Conservation (phyloP, 371 early-diverging fungal species). For the Mucor plumbeus region DNA sequence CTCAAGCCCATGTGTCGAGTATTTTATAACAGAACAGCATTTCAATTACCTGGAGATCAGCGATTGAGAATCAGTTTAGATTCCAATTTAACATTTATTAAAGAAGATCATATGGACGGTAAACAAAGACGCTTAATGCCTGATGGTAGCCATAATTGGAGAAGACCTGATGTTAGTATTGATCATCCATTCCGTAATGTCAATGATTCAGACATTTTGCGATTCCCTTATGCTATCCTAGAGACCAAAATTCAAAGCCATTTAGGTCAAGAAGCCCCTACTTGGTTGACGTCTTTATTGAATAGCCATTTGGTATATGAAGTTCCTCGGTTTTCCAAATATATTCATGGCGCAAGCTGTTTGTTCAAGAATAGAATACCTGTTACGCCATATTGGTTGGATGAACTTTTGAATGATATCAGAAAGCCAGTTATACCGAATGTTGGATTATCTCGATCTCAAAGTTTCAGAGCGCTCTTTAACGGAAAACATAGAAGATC, state of each 20-base stretch:
- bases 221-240: constrained; percentile 97
- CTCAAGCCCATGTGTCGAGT: constrained; percentile 91
- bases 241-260: constrained; percentile 97
- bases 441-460: constrained; percentile 54
- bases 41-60: constrained; percentile 98
- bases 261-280: constrained; percentile 87
- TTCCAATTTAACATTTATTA: constrained; percentile 96
- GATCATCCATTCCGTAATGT: constrained; percentile 91
- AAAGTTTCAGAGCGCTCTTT: constrained; percentile 51
- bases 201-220: constrained; percentile 76
- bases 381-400: constrained; percentile 95
- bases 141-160: constrained; percentile 83
- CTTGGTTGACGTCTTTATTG: constrained; percentile 92
- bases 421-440: constrained; percentile 63
- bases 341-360: constrained; percentile 95
- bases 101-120: constrained; percentile 88
- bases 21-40: constrained; percentile 98
- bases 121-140: constrained; percentile 11
- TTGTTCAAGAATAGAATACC: constrained; percentile 78
- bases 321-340: constrained; percentile 98
- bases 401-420: constrained; percentile 92
- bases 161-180: constrained; percentile 88
- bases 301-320: constrained; percentile 91
- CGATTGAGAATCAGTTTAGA: constrained; percentile 97
- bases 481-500: constrained; percentile 45